Evolutionary conservation across 495 filamentous ascomycete species (phyloP).

Genomic region (Emericellopsis terricola): DNA sequence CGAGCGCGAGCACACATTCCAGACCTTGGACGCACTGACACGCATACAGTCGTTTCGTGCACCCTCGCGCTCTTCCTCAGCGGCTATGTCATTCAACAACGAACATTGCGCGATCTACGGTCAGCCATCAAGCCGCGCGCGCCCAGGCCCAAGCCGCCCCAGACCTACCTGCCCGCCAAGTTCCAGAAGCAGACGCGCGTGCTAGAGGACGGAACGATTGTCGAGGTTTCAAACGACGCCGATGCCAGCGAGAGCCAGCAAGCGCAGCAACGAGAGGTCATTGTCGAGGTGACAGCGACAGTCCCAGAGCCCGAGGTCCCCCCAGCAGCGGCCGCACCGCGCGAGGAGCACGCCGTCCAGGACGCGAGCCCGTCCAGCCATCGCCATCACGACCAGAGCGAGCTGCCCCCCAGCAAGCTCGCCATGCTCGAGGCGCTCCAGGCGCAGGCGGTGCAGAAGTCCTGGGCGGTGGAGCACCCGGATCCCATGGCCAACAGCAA

Average conservation of each 20-base stretch:
- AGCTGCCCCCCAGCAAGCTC: not conserved
- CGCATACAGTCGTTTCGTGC: constrained; percentile 25
- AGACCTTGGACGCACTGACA: no score
- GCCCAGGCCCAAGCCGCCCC: constrained; percentile 20
- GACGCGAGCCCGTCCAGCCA: not conserved
- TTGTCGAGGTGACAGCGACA: constrained; percentile 15
- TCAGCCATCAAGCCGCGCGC: constrained; percentile 22
- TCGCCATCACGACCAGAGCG: not conserved
- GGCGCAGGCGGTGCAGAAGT: constrained; percentile 5
- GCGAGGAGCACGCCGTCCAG: not conserved
- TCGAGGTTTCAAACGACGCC: constrained; percentile 10
- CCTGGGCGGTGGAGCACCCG: constrained; percentile 3
- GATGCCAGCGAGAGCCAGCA: constrained; percentile 1
- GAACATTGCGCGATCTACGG: constrained; percentile 29
- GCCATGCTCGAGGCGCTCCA: constrained; percentile 4
- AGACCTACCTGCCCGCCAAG: constrained; percentile 22
- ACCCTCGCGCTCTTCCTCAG: constrained; percentile 31
- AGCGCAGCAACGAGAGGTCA: constrained; percentile 2
- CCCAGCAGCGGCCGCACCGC: not conserved
- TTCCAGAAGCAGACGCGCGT: constrained; percentile 15
- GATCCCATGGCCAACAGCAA: constrained; percentile 4
- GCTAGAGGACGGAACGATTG: constrained; percentile 16
- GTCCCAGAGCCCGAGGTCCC: constrained; percentile 6
- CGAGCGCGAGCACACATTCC: no score
- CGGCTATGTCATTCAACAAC: constrained; percentile 36